These are phyloP conservation scores for Tephrocybe sp. DNA, from an alignment of 768 basidiomycete genomes.

Conservation along the genomic window DNA sequence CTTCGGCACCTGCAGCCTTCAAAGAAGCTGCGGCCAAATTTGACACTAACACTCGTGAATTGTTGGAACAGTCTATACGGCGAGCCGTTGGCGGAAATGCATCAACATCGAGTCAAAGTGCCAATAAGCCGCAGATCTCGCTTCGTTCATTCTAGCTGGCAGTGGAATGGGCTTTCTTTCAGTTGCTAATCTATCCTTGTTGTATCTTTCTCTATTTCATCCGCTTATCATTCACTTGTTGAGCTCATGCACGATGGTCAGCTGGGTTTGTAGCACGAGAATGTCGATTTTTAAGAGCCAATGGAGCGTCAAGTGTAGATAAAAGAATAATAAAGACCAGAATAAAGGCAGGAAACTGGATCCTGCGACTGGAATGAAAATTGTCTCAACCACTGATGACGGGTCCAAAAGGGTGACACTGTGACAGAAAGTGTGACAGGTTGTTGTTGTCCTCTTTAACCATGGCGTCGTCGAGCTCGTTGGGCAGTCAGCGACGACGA, in stretches of 20 bases:
- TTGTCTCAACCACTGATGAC: no score
- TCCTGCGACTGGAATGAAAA: no score
- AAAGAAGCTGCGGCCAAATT: conserved; percentile 79
- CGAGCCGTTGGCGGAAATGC: conserved; percentile 59
- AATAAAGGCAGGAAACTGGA: no score
- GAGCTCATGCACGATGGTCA: no score
- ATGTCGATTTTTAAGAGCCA: no score
- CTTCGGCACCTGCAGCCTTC: conserved; percentile 70
- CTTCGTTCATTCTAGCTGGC: conserved; percentile 57
- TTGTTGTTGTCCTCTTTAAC: conserved; percentile 29
- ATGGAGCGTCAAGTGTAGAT: no score
- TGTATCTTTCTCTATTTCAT: no score
- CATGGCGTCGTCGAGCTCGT: conserved; percentile 33
- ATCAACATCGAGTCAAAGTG: conserved; percentile 26
- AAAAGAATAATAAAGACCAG: no score
- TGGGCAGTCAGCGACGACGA: conserved; percentile 23
- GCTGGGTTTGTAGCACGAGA: no score
- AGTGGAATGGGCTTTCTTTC: not conserved
- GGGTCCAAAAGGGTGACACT: conserved; percentile 8
- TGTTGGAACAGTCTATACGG: conserved; percentile 76
- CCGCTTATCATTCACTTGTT: no score
- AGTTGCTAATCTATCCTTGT: not conserved
- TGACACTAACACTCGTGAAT: conserved; percentile 50
- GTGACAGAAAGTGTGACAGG: conserved; percentile 19
- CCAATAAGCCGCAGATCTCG: conserved; percentile 74